Percentiles rank a stretch among this genome's conserved stretches.
These are phyloP conservation scores for Lepiota venenata DNA, from an alignment of 768 basidiomycete genomes.

Conservation along the genomic window DNA sequence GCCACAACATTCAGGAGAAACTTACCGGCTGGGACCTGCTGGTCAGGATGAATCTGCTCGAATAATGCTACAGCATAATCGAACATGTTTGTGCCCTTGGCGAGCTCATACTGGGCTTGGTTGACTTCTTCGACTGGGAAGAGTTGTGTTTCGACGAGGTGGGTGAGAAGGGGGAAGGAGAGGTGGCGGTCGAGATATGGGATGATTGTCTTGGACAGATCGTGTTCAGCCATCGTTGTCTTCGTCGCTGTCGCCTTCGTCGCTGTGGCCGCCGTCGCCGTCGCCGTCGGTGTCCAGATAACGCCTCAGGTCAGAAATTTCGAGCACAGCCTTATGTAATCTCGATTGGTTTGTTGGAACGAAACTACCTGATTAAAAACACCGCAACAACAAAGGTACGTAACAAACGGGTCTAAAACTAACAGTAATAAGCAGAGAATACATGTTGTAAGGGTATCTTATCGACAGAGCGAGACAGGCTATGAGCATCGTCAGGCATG, in stretches of 20 bases:
- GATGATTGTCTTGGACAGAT: constrained; percentile 88
- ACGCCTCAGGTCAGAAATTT: neutral
- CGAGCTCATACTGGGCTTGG: constrained; percentile 94
- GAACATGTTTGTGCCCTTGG: constrained; percentile 97
- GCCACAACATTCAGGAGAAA: constrained; percentile 2
- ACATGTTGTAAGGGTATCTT: no score
- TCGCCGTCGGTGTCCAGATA: constrained; percentile 15
- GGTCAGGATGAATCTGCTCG: constrained; percentile 70
- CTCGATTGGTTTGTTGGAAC: neutral
- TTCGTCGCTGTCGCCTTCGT: constrained; percentile 13
- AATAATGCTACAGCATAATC: constrained; percentile 87
- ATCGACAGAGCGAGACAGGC: no score
- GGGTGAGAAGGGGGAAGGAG: constrained; percentile 87
- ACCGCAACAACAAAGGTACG: no score
- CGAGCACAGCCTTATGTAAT: neutral
- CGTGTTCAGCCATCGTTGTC: constrained; percentile 75
- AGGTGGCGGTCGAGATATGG: constrained; percentile 94
- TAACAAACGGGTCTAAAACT: no score
- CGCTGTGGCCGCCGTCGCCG: constrained; percentile 1
- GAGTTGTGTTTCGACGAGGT: constrained; percentile 71
- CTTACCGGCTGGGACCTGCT: constrained; percentile 67
- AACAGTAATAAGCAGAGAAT: no score
- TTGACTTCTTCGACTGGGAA: constrained; percentile 81
- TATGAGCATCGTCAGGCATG: no score
- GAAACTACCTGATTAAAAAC: no score